These are phyloP conservation scores for Teunomyces barrocoloradensis DNA, from an alignment of 805 yeast species.

Conservation along the genomic window DNA sequence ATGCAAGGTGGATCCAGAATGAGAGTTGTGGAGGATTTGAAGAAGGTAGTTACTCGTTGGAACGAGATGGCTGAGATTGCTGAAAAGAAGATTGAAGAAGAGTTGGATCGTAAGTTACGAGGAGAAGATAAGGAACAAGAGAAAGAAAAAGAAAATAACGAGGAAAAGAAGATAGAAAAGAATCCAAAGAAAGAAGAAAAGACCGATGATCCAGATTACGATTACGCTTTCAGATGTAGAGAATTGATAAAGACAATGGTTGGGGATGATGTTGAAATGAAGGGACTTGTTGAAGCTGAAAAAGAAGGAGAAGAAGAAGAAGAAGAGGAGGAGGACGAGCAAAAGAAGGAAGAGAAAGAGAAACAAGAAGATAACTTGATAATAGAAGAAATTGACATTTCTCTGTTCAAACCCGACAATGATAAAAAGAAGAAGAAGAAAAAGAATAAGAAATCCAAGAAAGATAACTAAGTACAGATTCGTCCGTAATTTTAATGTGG, in stretches of 20 bases:
- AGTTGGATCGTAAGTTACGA: constrained; percentile 25
- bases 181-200: constrained; percentile 1
- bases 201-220: constrained; percentile 28
- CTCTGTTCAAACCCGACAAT: constrained; percentile 1
- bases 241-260: constrained; percentile 30
- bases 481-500: too few relatives aligned
- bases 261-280: constrained; percentile 33
- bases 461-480: neutral
- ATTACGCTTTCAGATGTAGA: constrained; percentile 43
- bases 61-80: constrained; percentile 46
- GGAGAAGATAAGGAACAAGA: constrained; percentile 15
- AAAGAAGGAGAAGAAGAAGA: constrained; percentile 9
- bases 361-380: constrained; percentile 10
- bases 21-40: constrained; percentile 51
- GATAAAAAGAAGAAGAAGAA: constrained; percentile 9
- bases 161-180: constrained; percentile 13
- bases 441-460: constrained; percentile 2
- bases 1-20: constrained; percentile 69
- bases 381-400: constrained; percentile 10
- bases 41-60: constrained; percentile 52
- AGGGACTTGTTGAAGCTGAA: constrained; percentile 21
- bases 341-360: constrained; percentile 12
- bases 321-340: constrained; percentile 7
- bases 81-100: constrained; percentile 38
- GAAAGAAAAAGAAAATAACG: constrained; percentile 12